These are phyloP conservation scores for Clausena lansium DNA, from an alignment of 345 rosid species.

Conservation along the genomic window DNA sequence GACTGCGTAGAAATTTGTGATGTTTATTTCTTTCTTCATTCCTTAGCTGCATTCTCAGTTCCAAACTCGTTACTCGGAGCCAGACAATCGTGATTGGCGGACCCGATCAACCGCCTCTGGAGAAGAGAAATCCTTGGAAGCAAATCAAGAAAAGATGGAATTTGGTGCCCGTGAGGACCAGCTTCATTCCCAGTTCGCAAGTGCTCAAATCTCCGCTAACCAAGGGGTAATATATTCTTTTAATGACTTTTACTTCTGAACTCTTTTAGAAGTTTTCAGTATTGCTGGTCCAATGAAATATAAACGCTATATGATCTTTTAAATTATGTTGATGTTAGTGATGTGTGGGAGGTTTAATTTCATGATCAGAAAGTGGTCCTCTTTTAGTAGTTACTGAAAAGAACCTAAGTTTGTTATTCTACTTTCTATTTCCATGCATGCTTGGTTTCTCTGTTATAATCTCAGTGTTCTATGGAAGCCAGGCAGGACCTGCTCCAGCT, in stretches of 20 bases:
- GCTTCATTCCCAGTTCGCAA: conserved; percentile 37
- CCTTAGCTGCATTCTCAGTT: conserved; percentile 34
- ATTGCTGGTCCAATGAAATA: background rate
- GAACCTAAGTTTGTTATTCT: background rate
- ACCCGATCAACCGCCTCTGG: conserved; percentile 46
- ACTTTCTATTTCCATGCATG: background rate
- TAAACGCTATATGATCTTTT: background rate
- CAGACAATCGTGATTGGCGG: conserved; percentile 85
- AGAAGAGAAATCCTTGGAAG: conserved; percentile 66
- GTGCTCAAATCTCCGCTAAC: conserved; percentile 41
- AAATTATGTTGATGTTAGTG: background rate
- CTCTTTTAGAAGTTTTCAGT: background rate
- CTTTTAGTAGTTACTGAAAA: background rate
- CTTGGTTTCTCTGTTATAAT: background rate
- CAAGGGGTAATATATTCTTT: conserved; percentile 45
- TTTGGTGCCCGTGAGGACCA: conserved; percentile 43
- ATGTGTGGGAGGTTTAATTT: background rate
- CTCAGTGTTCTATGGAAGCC: conserved; percentile 19
- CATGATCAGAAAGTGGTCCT: background rate
- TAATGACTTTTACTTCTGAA: background rate
- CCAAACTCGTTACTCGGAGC: conserved; percentile 53
- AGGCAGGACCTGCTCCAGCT: conserved; percentile 61
- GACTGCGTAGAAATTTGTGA: background rate
- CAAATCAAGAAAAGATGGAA: conserved; percentile 29
- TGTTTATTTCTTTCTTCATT: background rate